Evolutionary conservation across 306 rosid species (phyloP).

Genomic region (Ormosia emarginata): DNA sequence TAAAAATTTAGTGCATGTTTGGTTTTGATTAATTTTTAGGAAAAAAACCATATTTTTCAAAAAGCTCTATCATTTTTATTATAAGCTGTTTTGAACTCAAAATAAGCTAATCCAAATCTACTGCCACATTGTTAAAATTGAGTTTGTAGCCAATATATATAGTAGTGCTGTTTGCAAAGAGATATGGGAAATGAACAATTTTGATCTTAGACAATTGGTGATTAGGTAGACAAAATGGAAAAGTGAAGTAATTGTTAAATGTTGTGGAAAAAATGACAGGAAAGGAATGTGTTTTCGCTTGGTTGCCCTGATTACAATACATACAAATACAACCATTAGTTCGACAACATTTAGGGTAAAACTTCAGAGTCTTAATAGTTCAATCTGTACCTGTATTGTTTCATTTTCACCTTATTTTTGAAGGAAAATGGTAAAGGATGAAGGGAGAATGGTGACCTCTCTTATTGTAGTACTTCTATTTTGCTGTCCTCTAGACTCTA

Average conservation of each 20-base stretch:
- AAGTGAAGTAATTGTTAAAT: not conserved
- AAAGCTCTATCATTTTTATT: too few species aligned
- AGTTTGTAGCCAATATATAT: not conserved
- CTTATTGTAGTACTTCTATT: not conserved
- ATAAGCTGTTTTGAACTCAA: too few species aligned
- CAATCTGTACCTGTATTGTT: not conserved
- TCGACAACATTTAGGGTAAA: not conserved
- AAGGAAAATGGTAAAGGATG: not conserved
- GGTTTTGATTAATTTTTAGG: too few species aligned
- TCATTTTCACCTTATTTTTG: slow-evolving; percentile 13
- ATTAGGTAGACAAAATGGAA: not conserved
- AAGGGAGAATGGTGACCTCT: not conserved
- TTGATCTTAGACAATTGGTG: not conserved
- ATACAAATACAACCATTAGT: not conserved
- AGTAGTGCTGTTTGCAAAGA: not conserved
- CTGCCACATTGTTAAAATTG: slow-evolving; percentile 17
- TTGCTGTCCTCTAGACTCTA: not conserved
- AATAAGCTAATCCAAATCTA: not conserved
- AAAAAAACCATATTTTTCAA: too few species aligned
- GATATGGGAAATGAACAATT: not conserved
- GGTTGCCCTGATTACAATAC: not conserved
- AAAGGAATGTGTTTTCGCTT: not conserved
- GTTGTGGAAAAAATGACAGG: not conserved
- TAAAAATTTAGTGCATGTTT: too few species aligned
- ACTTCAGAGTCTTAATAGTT: not conserved